Evolutionary conservation across 2,329 filamentous ascomycete species (phyloP).

Genomic region (Helotiales sp.): DNA sequence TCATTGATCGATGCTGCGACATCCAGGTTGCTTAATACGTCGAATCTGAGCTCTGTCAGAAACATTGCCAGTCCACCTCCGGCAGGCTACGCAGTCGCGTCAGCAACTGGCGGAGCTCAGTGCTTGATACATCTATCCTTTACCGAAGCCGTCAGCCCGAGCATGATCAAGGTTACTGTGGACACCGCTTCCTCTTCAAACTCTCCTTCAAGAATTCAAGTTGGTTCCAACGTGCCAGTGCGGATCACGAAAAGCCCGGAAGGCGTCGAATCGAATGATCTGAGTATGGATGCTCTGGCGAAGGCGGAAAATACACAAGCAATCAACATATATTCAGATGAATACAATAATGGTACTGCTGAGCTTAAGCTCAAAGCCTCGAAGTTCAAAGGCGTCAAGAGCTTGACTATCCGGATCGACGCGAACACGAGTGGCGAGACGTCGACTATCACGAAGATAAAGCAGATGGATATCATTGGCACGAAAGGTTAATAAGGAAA

Average conservation of each 20-base stretch:
- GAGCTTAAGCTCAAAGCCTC: conserved; percentile 32
- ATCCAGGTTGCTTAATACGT: conserved; percentile 24
- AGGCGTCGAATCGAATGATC: conserved; percentile 27
- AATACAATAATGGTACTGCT: conserved; percentile 28
- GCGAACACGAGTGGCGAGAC: conserved; percentile 32
- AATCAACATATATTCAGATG: conserved; percentile 32
- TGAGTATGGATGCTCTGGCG: conserved; percentile 28
- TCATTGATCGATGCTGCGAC: conserved; percentile 27
- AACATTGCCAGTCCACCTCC: conserved; percentile 32
- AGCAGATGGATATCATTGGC: conserved; percentile 30
- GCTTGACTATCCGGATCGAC: conserved; percentile 31
- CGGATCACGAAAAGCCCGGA: conserved; percentile 18
- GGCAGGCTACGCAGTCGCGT: conserved; percentile 29
- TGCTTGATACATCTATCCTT: conserved; percentile 30
- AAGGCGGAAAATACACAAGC: conserved; percentile 32
- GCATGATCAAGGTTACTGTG: conserved; percentile 23
- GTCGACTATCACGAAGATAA: conserved; percentile 26
- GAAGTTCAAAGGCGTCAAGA: conserved; percentile 32
- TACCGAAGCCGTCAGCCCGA: conserved; percentile 25
- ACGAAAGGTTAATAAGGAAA: conserved; percentile 16
- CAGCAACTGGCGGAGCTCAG: conserved; percentile 16
- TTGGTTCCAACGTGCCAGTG: conserved; percentile 20
- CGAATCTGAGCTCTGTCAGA: conserved; percentile 26
- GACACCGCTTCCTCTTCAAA: conserved; percentile 17
- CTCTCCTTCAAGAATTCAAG: conserved; percentile 8